Conservation (phyloP, 768 basidiomycete genomes). For the Cyathus striatus region DNA sequence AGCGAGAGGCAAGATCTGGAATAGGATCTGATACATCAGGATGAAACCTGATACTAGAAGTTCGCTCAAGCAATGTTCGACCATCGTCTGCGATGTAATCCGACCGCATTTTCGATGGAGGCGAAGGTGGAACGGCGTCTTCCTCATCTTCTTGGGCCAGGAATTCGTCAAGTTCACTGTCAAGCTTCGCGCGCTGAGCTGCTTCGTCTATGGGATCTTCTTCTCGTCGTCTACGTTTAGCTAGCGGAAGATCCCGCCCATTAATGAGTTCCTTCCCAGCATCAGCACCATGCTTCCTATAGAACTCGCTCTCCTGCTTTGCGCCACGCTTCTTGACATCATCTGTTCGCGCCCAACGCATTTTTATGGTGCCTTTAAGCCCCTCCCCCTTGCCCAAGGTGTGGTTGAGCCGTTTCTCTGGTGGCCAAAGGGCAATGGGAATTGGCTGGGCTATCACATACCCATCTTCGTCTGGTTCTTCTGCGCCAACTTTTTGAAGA, state of each 20-base stretch:
- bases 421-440: slow-evolving; percentile 73
- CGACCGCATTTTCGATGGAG: slow-evolving; percentile 64
- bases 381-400: slow-evolving; percentile 69
- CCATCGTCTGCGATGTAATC: slow-evolving; percentile 53
- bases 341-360: slow-evolving; percentile 70
- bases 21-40: slow-evolving; percentile 15
- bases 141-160: slow-evolving; percentile 40
- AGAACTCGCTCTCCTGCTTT: slow-evolving; percentile 69
- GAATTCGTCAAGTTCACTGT: slow-evolving; percentile 68
- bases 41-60: slow-evolving; percentile 39
- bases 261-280: slow-evolving; percentile 58
- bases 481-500: slow-evolving; percentile 51
- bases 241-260: slow-evolving; percentile 26
- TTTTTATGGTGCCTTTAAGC: slow-evolving; percentile 56
- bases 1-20: slow-evolving; percentile 31
- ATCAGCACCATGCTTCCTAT: slow-evolving; percentile 61
- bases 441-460: slow-evolving; percentile 63
- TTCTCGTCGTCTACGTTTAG: slow-evolving; percentile 31
- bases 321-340: slow-evolving; percentile 82
- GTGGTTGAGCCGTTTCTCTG: slow-evolving; percentile 70
- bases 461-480: slow-evolving; percentile 52
- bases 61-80: slow-evolving; percentile 52
- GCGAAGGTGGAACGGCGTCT: slow-evolving; percentile 28
- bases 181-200: slow-evolving; percentile 38
- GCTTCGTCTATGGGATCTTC: slow-evolving; percentile 29